Base-by-base conservation (phyloP, 2,329 filamentous ascomycete genomes). In the Epichloe hybrida region DNA sequence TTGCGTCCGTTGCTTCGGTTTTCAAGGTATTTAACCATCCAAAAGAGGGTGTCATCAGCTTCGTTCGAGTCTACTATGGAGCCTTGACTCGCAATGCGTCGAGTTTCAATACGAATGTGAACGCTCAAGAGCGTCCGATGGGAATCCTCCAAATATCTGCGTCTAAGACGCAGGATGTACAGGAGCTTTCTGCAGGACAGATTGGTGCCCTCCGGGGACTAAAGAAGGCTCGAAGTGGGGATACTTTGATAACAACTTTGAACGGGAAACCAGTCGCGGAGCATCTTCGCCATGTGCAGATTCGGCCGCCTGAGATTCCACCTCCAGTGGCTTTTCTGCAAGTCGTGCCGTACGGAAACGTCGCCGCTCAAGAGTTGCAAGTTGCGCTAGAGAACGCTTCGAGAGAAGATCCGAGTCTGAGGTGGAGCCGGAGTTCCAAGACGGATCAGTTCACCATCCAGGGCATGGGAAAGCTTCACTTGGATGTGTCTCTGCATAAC, bases 311-410 rank as follows among this genome's bases (percentile, higher is more conserved):
- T 31, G 79, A 86, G 53, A 87, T 96, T 0, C 91, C 93, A 0
- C 89, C 93, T 0, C 89, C 93, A 0, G 93, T 98, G 0, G 95
- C 96, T 62, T 98, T 97, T 65, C 84, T 94, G n/a, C 88, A 90
- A 53, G 83, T 97, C 31, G 91, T 97, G 56, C 88, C 77, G 0
- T 74, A 88, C 57, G 84, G 87, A 58, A 71, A 87, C 35, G 77
- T 84, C 35, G 88, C 90, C 57, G 86, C 89, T 59, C 90, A 89
- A 58, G 79, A 84, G 52, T 79, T 98, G 5, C 80, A 87, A 51
- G 80, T 84, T 5, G 84, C 85, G 1, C 72, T 98, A 5, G 77
- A 81, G 5, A 79, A 93, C 46, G 77, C 95, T 5, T 79, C 95
- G 0, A 76, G 93, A 58, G 93, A 98, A 69, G 93, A 98, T 60